phyloP scores from a whole-genome alignment of 768 basidiomycete species.

The Boletellus emodensis region DNA sequence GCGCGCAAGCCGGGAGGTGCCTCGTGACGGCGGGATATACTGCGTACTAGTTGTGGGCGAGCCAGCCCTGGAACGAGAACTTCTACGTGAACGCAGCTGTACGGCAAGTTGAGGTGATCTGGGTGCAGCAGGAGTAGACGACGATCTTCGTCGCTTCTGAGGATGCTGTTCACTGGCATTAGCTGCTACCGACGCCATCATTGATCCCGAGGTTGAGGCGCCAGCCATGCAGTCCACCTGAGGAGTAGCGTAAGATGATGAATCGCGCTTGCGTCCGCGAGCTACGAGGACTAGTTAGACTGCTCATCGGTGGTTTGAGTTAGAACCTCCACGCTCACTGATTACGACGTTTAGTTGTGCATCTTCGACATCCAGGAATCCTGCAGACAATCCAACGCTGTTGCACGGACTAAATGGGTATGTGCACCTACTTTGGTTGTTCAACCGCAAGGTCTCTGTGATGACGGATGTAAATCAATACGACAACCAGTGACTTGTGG shows the following conservation, averaged over 20 bases:
- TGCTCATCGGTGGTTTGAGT: neutral
- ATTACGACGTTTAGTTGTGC: conserved; percentile 5
- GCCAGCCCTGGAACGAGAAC: conserved; percentile 16
- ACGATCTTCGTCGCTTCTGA: conserved; percentile 20
- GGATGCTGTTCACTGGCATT: conserved; percentile 6
- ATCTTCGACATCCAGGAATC: conserved; percentile 4
- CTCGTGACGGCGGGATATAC: conserved; percentile 8
- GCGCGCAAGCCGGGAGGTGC: conserved; percentile 19
- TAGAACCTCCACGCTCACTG: conserved; percentile 8
- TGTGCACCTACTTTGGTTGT: conserved; percentile 13
- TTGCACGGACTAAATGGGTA: neutral
- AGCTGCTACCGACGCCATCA: neutral
- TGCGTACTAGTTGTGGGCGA: conserved; percentile 10
- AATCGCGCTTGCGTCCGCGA: conserved; percentile 18
- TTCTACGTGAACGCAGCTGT: conserved; percentile 9
- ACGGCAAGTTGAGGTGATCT: conserved; percentile 9
- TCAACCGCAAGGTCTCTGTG: conserved; percentile 14
- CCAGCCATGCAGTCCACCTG: neutral
- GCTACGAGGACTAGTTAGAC: conserved; percentile 9
- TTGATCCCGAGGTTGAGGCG: neutral
- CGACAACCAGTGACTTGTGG: neutral
- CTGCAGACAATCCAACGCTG: conserved; percentile 7
- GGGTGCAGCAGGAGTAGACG: conserved; percentile 16
- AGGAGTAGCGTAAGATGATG: neutral
- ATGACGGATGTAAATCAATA: conserved; percentile 8